Percentiles rank a stretch among this genome's conserved stretches.
These are phyloP conservation scores for Biscutella laevigata DNA, from an alignment of 441 rosid species.

Conservation along the genomic window DNA sequence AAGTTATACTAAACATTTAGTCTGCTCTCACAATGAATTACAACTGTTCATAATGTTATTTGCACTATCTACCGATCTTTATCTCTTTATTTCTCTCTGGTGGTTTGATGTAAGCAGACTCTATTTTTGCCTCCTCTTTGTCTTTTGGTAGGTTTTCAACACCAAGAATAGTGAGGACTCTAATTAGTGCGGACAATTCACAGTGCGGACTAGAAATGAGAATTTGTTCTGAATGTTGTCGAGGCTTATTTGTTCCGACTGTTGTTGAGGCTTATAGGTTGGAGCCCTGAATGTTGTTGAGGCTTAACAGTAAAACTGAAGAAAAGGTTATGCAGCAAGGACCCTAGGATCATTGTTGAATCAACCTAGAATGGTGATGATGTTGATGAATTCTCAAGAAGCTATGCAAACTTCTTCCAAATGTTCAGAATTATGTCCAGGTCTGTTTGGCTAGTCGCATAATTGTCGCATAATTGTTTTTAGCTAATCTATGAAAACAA, in stretches of 20 bases:
- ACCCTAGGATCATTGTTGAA: too few species aligned
- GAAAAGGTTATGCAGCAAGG: too few species aligned
- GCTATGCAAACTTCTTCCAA: not conserved
- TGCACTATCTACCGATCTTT: not conserved
- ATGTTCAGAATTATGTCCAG: not conserved
- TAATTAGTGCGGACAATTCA: conserved; percentile 37
- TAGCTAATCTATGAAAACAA: too few species aligned
- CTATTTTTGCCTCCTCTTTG: conserved; percentile 41
- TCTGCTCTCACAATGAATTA: not conserved
- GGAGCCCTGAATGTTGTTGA: too few species aligned
- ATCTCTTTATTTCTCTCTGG: conserved; percentile 2
- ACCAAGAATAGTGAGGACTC: conserved; percentile 40
- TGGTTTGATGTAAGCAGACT: conserved; percentile 30
- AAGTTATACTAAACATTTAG: conserved; percentile 13
- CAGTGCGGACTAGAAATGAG: not conserved
- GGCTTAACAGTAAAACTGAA: too few species aligned
- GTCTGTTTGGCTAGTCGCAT: too few species aligned
- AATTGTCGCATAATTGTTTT: too few species aligned
- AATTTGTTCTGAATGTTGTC: too few species aligned
- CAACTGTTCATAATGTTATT: not conserved
- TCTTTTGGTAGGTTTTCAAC: conserved; percentile 27
- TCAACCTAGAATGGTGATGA: too few species aligned
- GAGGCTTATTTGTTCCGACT: too few species aligned
- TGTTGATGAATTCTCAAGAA: not conserved
- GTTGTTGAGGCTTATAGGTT: too few species aligned